Evolutionary conservation across 805 yeast genomes (phyloP), one percentile per base, ranked within the genome.

Genomic region (Sugiyamaella marilandica): DNA sequence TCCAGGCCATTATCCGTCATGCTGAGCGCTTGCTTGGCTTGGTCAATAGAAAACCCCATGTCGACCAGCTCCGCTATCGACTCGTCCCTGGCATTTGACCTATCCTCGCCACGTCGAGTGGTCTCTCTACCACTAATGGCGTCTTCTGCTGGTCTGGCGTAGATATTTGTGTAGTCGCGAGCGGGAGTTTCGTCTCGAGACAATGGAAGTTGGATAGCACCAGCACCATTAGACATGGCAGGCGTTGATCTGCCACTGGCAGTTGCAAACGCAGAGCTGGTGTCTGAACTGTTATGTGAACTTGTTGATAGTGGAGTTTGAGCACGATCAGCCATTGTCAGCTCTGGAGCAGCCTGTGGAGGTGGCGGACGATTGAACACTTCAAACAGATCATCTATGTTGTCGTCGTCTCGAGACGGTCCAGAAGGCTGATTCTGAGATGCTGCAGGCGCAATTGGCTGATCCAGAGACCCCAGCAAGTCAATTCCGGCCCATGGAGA

Each of bases 21-120:
- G 7, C 68, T 74, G 35, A 88, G 72, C 0, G 95, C 95, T 2
- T 70, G 68, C 24, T 74, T 76, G 3, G 94, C 82, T 49, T 74
- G 78, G 1, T 80, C 82, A 0, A 78, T 70, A 1, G 84, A 67
- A 61, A 88, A 88, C 2, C 96, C 96, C 81, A 88, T 88, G 54
- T 87, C 94, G 2, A 86, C 68, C 41, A 87, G 71, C 59, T 82
- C 86, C 0, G 92, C 92, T 14, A 87, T 63, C 1, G 81, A 74
- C 29, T 53, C 55, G 41, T 62, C 66, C 14, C 59, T 26, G 2
- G 52, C 39, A 57, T n/a, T 37, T 3, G 36, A 13, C n/a, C 24
- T 9, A 31, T 13, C 13, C 11, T 33, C 37, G 37, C 16, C 16
- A 24, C 29, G 29, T 24, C 29, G 29, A 24, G 29, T 24, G 29